A percentile compares a stretch with the other conserved stretches of the same genome.
phyloP scores from a whole-genome alignment of 208 protist genomes.

The Entamoeba dispar region DNA sequence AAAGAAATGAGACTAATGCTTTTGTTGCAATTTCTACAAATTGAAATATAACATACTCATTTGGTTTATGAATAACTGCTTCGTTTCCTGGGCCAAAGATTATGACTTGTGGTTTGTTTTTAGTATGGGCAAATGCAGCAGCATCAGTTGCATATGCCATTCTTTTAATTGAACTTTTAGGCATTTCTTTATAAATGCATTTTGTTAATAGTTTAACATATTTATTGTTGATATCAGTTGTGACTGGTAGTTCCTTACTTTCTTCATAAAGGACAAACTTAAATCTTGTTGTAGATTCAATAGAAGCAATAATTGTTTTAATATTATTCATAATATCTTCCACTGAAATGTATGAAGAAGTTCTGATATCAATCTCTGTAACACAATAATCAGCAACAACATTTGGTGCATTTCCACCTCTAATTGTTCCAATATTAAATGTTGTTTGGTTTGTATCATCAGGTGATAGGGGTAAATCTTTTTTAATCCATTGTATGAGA shows the following conservation, averaged over 20 bases:
- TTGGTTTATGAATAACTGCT: neutral
- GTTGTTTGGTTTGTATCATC: neutral
- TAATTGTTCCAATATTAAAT: neutral
- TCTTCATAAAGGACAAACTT: neutral
- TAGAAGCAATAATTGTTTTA: neutral
- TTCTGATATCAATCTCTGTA: neutral
- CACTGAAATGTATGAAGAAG: neutral
- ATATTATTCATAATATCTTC: neutral
- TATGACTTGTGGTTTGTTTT: neutral
- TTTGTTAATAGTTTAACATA: neutral
- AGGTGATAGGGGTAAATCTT: neutral
- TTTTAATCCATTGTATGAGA: neutral
- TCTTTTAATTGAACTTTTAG: neutral
- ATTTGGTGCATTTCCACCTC: neutral
- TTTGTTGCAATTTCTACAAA: neutral
- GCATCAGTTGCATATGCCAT: neutral
- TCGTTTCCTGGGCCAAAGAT: neutral
- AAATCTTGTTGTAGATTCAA: neutral
- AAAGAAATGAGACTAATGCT: neutral
- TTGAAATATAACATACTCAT: neutral
- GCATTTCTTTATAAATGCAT: neutral
- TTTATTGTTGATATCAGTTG: neutral
- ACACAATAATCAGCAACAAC: neutral
- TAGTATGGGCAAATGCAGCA: neutral
- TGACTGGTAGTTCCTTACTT: neutral